These are phyloP conservation scores for Echium plantagineum DNA, from an alignment of 257 asterid species.

Conservation along the genomic window DNA sequence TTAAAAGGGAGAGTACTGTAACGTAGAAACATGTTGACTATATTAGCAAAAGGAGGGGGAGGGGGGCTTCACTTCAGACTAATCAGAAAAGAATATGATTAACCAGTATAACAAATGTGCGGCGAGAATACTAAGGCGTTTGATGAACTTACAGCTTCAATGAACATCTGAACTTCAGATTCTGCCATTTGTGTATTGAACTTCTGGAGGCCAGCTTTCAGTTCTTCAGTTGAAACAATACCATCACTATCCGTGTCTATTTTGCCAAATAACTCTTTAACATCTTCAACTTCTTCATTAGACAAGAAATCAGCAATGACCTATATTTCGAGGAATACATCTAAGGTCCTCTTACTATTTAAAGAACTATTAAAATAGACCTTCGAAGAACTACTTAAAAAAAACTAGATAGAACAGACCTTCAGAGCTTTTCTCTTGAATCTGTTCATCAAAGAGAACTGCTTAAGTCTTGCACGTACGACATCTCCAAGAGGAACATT, in stretches of 20 bases:
- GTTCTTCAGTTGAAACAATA: slow-evolving; percentile 39
- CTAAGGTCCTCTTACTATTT: neutral
- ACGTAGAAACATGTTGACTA: too few relatives aligned
- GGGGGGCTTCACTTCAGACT: too few relatives aligned
- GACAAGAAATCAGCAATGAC: slow-evolving; percentile 66
- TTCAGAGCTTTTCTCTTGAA: slow-evolving; percentile 92
- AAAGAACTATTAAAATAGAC: too few relatives aligned
- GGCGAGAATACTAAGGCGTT: neutral
- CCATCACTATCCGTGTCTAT: slow-evolving; percentile 56
- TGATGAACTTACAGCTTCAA: slow-evolving; percentile 56
- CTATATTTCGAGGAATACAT: slow-evolving; percentile 19
- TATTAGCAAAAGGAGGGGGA: too few relatives aligned
- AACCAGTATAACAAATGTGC: too few relatives aligned
- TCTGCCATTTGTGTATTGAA: slow-evolving; percentile 62
- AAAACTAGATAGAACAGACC: slow-evolving; percentile 31
- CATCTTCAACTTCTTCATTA: slow-evolving; percentile 62
- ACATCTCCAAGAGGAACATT: slow-evolving; percentile 67
- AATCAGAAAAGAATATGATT: too few relatives aligned
- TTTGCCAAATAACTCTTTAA: slow-evolving; percentile 51
- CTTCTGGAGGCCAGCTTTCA: slow-evolving; percentile 42
- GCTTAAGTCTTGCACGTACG: slow-evolving; percentile 39
- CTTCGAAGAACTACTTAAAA: slow-evolving; percentile 8
- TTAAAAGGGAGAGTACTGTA: too few relatives aligned
- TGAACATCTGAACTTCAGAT: slow-evolving; percentile 51
- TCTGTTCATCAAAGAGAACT: slow-evolving; percentile 87